These are phyloP conservation scores for Bathelium albidoporum DNA, from an alignment of 495 filamentous ascomycete species.

Conservation along the genomic window DNA sequence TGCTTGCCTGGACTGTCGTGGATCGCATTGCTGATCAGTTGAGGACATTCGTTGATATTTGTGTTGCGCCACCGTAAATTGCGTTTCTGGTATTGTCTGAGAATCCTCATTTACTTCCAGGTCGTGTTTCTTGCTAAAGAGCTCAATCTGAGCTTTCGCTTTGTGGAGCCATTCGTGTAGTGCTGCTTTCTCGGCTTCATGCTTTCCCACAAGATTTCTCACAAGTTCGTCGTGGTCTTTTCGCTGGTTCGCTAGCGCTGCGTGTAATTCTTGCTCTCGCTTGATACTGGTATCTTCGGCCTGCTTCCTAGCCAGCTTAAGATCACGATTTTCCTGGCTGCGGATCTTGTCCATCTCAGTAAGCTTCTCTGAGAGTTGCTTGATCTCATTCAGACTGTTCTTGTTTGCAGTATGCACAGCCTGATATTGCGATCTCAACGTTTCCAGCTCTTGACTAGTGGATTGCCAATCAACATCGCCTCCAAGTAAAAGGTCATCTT, in stretches of 20 bases:
- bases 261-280: slow-evolving; percentile 9
- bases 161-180: slow-evolving; percentile 5
- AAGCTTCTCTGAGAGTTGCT: slow-evolving; percentile 2
- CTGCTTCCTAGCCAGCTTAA: not conserved
- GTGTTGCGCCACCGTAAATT: not conserved
- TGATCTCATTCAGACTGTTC: not conserved
- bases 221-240: not conserved
- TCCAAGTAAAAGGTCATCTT: not conserved
- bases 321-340: not conserved
- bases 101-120: not conserved
- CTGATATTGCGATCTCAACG: not conserved
- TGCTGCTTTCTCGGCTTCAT: not conserved
- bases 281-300: slow-evolving; percentile 11
- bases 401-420: not conserved
- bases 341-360: not conserved
- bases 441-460: not conserved
- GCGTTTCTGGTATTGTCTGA: not conserved
- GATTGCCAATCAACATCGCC: not conserved
- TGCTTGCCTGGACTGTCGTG: not conserved
- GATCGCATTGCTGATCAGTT: not conserved
- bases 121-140: not conserved
- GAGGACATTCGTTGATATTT: not conserved
- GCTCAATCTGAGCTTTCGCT: slow-evolving; percentile 1
- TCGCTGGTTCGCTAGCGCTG: not conserved
- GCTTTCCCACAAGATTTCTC: not conserved